phyloP scores from a whole-genome alignment of 108 stramenopile species.

The Discostella stelligeroides region DNA sequence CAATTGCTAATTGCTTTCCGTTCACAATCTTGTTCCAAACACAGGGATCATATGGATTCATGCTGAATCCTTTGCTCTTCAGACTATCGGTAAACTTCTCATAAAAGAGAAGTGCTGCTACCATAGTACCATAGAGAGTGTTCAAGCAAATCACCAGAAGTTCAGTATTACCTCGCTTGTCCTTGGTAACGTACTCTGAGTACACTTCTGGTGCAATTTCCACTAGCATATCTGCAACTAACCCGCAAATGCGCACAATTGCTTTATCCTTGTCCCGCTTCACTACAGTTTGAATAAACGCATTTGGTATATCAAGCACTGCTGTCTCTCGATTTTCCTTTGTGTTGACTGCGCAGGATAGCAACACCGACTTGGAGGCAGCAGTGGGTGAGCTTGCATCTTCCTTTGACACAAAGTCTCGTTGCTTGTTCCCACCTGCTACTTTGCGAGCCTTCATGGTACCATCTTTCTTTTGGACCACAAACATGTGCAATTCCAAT shows the following conservation, averaged over 20 bases:
- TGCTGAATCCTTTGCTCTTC: not conserved
- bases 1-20: constrained; percentile 33
- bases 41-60: constrained; percentile 48
- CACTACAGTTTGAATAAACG: constrained; percentile 52
- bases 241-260: constrained; percentile 24
- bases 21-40: constrained; percentile 33
- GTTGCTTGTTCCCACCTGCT: constrained; percentile 40
- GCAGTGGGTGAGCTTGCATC: constrained; percentile 40
- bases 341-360: constrained; percentile 50
- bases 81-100: constrained; percentile 2
- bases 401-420: constrained; percentile 32
- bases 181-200: constrained; percentile 14
- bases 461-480: constrained; percentile 29
- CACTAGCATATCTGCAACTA: constrained; percentile 30
- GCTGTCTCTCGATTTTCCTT: constrained; percentile 49
- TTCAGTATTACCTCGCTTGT: not conserved
- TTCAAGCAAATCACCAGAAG: constrained; percentile 10
- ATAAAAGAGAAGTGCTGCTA: constrained; percentile 8
- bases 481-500: constrained; percentile 10
- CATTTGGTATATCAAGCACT: constrained; percentile 51
- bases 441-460: constrained; percentile 30
- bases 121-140: constrained; percentile 19
- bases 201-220: constrained; percentile 32
- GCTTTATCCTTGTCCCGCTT: constrained; percentile 17
- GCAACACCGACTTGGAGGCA: constrained; percentile 23